phyloP scores from a whole-genome alignment of 2,329 filamentous ascomycete genomes.

The Penicillium sp. region DNA sequence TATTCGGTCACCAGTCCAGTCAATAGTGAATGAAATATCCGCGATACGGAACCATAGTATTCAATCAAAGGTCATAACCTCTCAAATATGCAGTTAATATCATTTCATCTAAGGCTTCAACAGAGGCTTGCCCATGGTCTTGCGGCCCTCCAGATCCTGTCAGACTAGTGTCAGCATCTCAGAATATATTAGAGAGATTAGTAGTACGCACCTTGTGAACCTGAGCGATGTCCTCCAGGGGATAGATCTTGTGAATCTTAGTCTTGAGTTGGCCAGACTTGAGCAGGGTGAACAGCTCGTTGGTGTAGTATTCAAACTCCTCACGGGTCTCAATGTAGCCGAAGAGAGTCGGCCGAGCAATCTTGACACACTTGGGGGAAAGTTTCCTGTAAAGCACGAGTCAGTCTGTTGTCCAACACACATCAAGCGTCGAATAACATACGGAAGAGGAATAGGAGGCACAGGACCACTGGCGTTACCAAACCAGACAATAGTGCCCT shows the following conservation, averaged over 20 bases:
- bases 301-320: slow-evolving; percentile 70
- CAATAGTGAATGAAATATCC: background rate
- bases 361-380: slow-evolving; percentile 71
- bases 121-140: slow-evolving; percentile 81
- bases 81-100: background rate
- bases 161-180: slow-evolving; percentile 5
- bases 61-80: background rate
- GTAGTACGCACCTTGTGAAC: slow-evolving; percentile 61
- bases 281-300: slow-evolving; percentile 74
- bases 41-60: background rate
- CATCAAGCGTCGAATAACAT: slow-evolving; percentile 44
- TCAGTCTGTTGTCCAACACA: background rate
- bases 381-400: slow-evolving; percentile 44
- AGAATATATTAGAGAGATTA: background rate
- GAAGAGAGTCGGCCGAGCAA: slow-evolving; percentile 74
- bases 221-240: slow-evolving; percentile 68
- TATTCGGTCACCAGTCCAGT: background rate
- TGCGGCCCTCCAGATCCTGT: slow-evolving; percentile 75
- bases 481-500: slow-evolving; percentile 77
- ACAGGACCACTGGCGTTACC: slow-evolving; percentile 81
- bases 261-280: slow-evolving; percentile 69
- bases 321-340: slow-evolving; percentile 69
- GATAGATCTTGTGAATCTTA: slow-evolving; percentile 74
- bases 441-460: slow-evolving; percentile 65
- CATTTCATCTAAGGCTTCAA: slow-evolving; percentile 58